Evolutionary conservation across 768 basidiomycete species (phyloP), one percentile per base, ranked within the genome.

Genomic region (Suillus decipiens): DNA sequence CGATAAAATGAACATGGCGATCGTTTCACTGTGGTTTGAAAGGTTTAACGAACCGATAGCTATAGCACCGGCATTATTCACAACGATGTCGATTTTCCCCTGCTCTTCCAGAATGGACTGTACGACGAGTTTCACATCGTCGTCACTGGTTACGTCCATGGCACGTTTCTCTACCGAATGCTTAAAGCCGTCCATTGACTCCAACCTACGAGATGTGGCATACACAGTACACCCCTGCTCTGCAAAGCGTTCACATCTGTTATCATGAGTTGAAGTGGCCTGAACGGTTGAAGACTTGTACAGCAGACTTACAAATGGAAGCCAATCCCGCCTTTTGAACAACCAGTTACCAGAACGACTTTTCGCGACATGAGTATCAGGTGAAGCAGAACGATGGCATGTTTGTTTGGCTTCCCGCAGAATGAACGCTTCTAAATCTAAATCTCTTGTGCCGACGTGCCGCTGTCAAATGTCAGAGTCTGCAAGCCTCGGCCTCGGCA

Each of bases 291-390:
- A 10, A 43, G 19, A 3, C 28, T 28, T n/a, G n/a, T n/a, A n/a
- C 58, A 19, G 6, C 12, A 15, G 7, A 71, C 74, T 62, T 72
- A 87, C 90, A 92, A 72, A 4, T 83, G 74, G 64, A 83, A 86
- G 8, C 90, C 92, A 64, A 93, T 92, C 9, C 90, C 90, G 0
- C 91, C 90, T 5, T 78, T 76, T 1, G 88, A 84, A 71, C 88
- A 89, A 1, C 90, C 91, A n/a, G 90, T 93, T 55, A 93, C 78
- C 42, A 92, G 78, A 41, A 90, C 87, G 12, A 90, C 80, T 39
- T 69, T 70, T 17, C 48, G 48, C n/a, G 42, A 48, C 51, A 53
- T 53, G 42, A 43, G 42, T 9, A 19, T 42, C 5, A 42, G 42
- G 42, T 42, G 42, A 42, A 3, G 42, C 42, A 43, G 42, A 19